A percentile compares a stretch with the other conserved stretches of the same genome.
Conservation (phyloP, 2,329 filamentous ascomycete species). For the Paracorniculantispora psalliotae region DNA sequence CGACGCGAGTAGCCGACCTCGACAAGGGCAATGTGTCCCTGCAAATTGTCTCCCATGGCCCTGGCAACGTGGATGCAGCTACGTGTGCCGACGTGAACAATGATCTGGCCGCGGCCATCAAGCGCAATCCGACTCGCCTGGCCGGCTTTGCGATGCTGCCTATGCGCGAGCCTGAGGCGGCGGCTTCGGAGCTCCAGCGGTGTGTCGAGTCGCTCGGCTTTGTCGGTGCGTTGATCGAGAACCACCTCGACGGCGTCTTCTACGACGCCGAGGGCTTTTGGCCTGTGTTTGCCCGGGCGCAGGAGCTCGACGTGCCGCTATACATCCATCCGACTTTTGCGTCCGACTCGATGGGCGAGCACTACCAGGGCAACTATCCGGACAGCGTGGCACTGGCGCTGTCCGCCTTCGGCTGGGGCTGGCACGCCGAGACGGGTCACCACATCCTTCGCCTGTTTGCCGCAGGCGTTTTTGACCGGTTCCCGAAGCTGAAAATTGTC, state of each 20-base stretch:
- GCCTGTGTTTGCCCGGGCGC: constrained; percentile 26
- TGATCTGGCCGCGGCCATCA: constrained; percentile 11
- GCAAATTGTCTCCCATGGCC: constrained; percentile 17
- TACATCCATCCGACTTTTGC: constrained; percentile 46
- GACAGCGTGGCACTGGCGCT: constrained; percentile 27
- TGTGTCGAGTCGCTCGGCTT: constrained; percentile 26
- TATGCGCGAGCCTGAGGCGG: constrained; percentile 24
- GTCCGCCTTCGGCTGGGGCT: constrained; percentile 41
- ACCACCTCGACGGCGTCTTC: constrained; percentile 22
- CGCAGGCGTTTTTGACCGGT: constrained; percentile 29
- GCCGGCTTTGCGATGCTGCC: constrained; percentile 26
- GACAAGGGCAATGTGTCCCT: constrained; percentile 22
- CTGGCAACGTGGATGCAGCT: constrained; percentile 8
- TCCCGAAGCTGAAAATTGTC: constrained; percentile 33
- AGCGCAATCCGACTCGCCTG: constrained; percentile 21
- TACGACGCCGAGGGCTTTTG: constrained; percentile 28
- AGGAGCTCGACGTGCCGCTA: constrained; percentile 43
- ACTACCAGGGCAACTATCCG: constrained; percentile 26
- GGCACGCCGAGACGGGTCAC: constrained; percentile 46
- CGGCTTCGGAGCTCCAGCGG: constrained; percentile 26
- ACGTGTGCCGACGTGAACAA: constrained; percentile 25
- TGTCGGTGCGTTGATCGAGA: constrained; percentile 28
- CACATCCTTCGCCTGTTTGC: constrained; percentile 32
- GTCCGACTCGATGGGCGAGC: constrained; percentile 21
- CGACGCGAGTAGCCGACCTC: constrained; percentile 19